Conservation (phyloP, 371 early-diverging fungal genomes). For the Funneliformis caledonium region DNA sequence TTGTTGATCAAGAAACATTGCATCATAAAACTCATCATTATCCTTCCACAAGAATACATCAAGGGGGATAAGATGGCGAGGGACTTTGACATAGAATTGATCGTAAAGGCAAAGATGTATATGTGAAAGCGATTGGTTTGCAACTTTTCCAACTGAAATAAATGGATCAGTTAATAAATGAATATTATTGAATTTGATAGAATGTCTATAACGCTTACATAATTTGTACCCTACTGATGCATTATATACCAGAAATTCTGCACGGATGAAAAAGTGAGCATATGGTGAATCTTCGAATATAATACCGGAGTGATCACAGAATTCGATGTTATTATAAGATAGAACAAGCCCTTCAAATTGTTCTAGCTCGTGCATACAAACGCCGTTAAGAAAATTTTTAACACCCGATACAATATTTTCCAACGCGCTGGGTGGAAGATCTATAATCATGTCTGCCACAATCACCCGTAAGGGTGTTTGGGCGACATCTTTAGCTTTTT, state of each 20-base stretch:
- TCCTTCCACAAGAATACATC: constrained; percentile 26
- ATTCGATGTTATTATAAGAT: not conserved
- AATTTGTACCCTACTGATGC: constrained; percentile 11
- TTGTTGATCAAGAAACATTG: constrained; percentile 3
- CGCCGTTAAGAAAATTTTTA: constrained; percentile 5
- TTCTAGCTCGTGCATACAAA: constrained; percentile 12
- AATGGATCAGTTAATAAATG: not conserved
- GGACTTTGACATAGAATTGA: constrained; percentile 19
- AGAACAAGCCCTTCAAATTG: constrained; percentile 13
- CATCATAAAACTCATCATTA: not conserved
- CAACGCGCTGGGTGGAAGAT: constrained; percentile 21
- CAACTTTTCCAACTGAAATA: constrained; percentile 20
- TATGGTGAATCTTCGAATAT: constrained; percentile 36
- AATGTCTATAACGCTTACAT: not conserved
- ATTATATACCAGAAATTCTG: constrained; percentile 6
- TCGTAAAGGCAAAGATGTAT: constrained; percentile 17
- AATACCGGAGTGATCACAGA: not conserved
- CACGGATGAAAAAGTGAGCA: constrained; percentile 16
- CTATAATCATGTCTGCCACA: constrained; percentile 6
- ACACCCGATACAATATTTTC: not conserved
- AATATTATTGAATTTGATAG: not conserved
- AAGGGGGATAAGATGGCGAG: constrained; percentile 10
- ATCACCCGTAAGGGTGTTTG: not conserved
- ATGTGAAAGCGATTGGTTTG: constrained; percentile 13
- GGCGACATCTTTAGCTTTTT: too few species aligned